Evolutionary conservation across 2,329 filamentous ascomycete genomes (phyloP).

Genomic region (Penicillium thymicola): DNA sequence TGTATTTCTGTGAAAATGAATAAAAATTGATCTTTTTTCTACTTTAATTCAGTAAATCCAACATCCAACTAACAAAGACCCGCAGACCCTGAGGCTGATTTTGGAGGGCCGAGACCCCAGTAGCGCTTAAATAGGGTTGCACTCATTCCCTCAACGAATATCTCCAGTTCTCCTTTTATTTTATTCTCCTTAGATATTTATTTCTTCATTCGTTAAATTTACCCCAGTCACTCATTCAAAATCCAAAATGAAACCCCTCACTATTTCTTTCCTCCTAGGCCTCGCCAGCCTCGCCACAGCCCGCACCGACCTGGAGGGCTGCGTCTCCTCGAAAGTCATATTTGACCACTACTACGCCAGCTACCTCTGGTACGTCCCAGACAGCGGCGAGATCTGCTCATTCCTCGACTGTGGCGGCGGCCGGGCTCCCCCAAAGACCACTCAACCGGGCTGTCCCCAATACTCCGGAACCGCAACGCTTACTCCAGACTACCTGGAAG

Average conservation of each 20-base stretch:
- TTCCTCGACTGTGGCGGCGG: conserved; percentile 66
- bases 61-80: neutral
- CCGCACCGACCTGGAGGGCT: conserved; percentile 26
- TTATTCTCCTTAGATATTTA: neutral
- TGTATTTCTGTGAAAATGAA: neutral
- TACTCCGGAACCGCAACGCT: conserved; percentile 26
- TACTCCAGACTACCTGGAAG: conserved; percentile 23
- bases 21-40: neutral
- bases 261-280: conserved; percentile 19
- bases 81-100: neutral
- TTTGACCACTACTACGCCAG: conserved; percentile 26
- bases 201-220: conserved; percentile 7
- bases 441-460: conserved; percentile 56
- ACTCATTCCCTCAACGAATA: neutral
- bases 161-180: neutral
- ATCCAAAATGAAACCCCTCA: conserved; percentile 21
- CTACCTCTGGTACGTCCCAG: conserved; percentile 57
- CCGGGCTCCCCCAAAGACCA: conserved; percentile 61
- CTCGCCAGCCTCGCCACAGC: conserved; percentile 14
- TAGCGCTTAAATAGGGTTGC: neutral
- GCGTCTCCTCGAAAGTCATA: conserved; percentile 24
- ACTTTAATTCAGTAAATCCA: neutral
- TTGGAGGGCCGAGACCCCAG: neutral
- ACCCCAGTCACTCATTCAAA: neutral
- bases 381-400: conserved; percentile 62